A percentile compares a stretch with the other conserved stretches of the same genome.
Conservation (phyloP, 2,329 filamentous ascomycete genomes). For the Arthrobotrys iridis region DNA sequence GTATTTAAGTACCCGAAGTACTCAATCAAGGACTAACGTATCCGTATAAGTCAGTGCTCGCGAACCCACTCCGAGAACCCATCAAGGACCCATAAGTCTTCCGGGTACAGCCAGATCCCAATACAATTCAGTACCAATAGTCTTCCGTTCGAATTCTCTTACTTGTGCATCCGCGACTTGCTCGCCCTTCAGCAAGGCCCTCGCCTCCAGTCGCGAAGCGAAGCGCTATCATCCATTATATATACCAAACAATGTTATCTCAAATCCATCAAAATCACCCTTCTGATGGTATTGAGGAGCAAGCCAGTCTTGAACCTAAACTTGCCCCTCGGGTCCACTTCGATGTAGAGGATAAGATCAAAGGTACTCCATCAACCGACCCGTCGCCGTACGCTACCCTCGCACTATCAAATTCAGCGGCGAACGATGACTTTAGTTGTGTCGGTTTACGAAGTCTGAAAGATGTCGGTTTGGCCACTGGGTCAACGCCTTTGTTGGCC, state of each 20-base stretch:
- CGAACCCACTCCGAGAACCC: no score
- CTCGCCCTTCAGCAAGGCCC: neutral
- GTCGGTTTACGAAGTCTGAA: neutral
- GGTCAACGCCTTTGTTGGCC: constrained; percentile 1
- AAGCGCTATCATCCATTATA: neutral
- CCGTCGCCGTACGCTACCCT: no score
- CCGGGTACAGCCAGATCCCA: no score
- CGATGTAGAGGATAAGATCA: neutral
- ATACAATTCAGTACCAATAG: no score
- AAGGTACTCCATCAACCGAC: neutral
- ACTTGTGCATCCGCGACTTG: no score
- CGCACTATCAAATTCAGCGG: neutral
- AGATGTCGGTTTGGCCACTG: neutral
- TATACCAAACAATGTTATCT: neutral
- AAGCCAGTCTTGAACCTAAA: neutral
- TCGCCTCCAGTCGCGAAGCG: neutral
- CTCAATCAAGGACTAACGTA: no score
- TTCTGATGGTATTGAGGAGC: neutral
- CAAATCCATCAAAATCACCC: neutral
- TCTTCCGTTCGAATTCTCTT: no score
- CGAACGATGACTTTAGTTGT: neutral
- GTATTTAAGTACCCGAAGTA: no score
- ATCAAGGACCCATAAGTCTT: no score
- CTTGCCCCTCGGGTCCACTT: neutral
- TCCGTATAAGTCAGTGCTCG: no score